phyloP scores from a whole-genome alignment of 2,329 filamentous ascomycete species.

The Paramyrothecium roridum region DNA sequence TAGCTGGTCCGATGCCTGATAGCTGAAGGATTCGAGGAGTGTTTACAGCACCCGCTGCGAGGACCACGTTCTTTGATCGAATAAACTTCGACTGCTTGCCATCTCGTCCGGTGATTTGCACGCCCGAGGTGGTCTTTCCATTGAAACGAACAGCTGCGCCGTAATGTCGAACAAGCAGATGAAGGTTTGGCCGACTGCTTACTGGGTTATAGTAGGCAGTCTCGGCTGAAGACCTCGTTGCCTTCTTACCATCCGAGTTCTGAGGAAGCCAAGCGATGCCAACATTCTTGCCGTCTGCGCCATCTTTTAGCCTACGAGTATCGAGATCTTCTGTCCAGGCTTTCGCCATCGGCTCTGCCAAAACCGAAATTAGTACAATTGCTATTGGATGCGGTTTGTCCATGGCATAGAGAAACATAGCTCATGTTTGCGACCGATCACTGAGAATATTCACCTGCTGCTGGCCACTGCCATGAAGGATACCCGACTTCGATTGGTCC shows the following conservation, averaged over 20 bases:
- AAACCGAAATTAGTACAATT: not conserved
- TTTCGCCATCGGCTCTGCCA: conserved; percentile 4
- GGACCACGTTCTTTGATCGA: conserved; percentile 23
- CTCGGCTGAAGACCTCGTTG: conserved; percentile 13
- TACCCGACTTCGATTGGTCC: conserved; percentile 17
- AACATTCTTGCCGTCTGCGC: conserved; percentile 16
- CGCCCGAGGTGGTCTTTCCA: conserved; percentile 30
- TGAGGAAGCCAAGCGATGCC: conserved; percentile 17
- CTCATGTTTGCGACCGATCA: not conserved
- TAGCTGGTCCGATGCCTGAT: conserved; percentile 49
- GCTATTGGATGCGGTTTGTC: too few species aligned
- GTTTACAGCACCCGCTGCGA: conserved; percentile 46
- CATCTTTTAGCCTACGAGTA: conserved; percentile 9
- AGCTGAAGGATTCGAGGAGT: conserved; percentile 56
- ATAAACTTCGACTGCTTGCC: conserved; percentile 4
- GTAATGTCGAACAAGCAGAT: conserved; percentile 15
- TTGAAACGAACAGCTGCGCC: conserved; percentile 15
- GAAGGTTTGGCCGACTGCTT: conserved; percentile 11
- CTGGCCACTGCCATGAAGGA: conserved; percentile 20
- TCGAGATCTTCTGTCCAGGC: conserved; percentile 13
- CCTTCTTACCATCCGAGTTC: conserved; percentile 13
- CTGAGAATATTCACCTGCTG: conserved; percentile 6
- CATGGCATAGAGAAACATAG: too few species aligned
- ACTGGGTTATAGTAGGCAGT: conserved; percentile 15
- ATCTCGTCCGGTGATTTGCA: conserved; percentile 15